Conservation (phyloP, 768 basidiomycete species). For the Boletus pseudo-olivaceus region DNA sequence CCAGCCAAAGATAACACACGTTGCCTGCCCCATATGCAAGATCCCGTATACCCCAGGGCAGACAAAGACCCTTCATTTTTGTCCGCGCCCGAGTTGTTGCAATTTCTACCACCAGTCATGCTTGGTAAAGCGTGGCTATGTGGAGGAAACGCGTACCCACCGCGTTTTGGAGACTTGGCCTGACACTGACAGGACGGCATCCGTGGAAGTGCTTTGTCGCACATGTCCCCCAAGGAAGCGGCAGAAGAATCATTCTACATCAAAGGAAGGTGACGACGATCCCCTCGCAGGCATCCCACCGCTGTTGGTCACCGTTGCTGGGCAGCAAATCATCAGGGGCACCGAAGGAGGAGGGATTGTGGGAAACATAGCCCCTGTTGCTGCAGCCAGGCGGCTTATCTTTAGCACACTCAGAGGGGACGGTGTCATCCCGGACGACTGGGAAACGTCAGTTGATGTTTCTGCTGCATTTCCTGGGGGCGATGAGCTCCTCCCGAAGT, state of each 20-base stretch:
- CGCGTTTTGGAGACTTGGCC: slow-evolving; percentile 39
- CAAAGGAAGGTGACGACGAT: not conserved
- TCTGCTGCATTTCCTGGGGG: slow-evolving; percentile 21
- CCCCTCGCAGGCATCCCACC: slow-evolving; percentile 31
- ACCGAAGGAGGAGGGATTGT: slow-evolving; percentile 40
- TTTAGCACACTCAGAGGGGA: slow-evolving; percentile 32
- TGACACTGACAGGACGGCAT: slow-evolving; percentile 21
- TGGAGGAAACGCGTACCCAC: slow-evolving; percentile 19
- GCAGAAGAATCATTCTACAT: not conserved
- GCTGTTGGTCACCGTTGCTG: slow-evolving; percentile 41
- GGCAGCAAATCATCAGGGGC: slow-evolving; percentile 54
- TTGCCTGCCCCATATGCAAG: slow-evolving; percentile 42
- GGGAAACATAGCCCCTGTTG: slow-evolving; percentile 49
- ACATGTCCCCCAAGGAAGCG: slow-evolving; percentile 10
- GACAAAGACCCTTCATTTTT: slow-evolving; percentile 49
- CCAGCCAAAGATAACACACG: slow-evolving; percentile 41
- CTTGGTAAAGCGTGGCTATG: slow-evolving; percentile 30
- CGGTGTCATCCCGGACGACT: slow-evolving; percentile 35
- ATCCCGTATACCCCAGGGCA: slow-evolving; percentile 45
- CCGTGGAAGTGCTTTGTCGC: slow-evolving; percentile 1
- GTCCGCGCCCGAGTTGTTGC: slow-evolving; percentile 49
- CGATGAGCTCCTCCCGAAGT: slow-evolving; percentile 22
- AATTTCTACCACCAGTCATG: slow-evolving; percentile 49
- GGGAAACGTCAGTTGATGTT: slow-evolving; percentile 35
- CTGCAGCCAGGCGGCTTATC: slow-evolving; percentile 46